Evolutionary conservation across 2,329 filamentous ascomycete genomes (phyloP), one percentile per base, ranked within the genome.

Genomic region (Alternaria conjuncta): DNA sequence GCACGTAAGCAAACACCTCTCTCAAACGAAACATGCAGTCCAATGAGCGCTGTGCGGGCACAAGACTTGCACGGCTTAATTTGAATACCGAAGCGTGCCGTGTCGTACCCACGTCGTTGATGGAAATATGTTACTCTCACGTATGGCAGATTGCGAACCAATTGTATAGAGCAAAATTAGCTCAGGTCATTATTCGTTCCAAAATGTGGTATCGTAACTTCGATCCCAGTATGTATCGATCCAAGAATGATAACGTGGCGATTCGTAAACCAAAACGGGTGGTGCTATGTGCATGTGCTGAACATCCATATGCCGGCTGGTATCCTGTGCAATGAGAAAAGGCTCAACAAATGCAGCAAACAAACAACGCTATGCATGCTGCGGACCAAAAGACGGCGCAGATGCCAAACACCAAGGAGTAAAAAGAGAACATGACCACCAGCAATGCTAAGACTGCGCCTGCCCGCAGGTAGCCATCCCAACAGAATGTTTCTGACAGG

Each of bases 401-500:
- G 47, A 71, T 60, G 57, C 64, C 57, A 54, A 59, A 74, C 63
- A 61, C 66, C 69, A 58, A 66, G 36, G 58, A 61, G 61, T 54
- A 62, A 57, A 41, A 64, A 58, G 53, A 68, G 57, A 68, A 61
- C 49, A 64, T 63, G 55, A 61, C 58, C 49, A 67, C 57, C 57
- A 68, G 65, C 45, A 45, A 55, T 64, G 65, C 53, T 55, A 61
- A 55, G 44, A 49, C 50, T 44, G 59, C 65, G 60, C 59, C 25
- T 65, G 45, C 53, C 47, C 51, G 64, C 66, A 66, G 61, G 32
- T 60, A 23, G 57, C 57, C 58, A 61, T 67, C 64, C 66, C 64
- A 74, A 70, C 65, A 69, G 57, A 66, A 66, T 43, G 69, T 55
- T 65, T 64, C 66, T 71, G 67, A 75, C 66, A 73, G 69, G 57